A percentile compares a stretch with the other conserved stretches of the same genome.
Evolutionary conservation across 345 rosid species (phyloP).

Genomic region (Salix exigua): DNA sequence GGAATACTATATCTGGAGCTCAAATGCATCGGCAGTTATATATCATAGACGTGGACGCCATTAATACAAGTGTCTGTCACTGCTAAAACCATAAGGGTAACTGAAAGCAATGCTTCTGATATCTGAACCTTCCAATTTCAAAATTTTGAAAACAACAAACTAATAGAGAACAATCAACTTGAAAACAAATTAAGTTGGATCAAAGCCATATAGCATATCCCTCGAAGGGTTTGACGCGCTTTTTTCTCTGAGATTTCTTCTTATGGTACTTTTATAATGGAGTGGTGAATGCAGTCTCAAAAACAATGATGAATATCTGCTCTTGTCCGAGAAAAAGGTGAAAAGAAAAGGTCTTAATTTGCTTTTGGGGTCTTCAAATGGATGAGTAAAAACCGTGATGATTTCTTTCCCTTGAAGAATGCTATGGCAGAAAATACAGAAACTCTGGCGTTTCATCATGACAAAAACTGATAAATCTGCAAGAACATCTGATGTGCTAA

Average conservation of each 20-base stretch:
- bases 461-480: slow-evolving; percentile 32
- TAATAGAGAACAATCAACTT: slow-evolving; percentile 11
- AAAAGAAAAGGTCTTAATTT: slow-evolving; percentile 19
- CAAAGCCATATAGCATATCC: not conserved
- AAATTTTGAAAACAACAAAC: slow-evolving; percentile 15
- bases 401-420: slow-evolving; percentile 16
- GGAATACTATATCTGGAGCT: slow-evolving; percentile 40
- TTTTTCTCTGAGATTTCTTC: not conserved
- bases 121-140: slow-evolving; percentile 26
- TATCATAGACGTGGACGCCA: slow-evolving; percentile 34
- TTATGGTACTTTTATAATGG: slow-evolving; percentile 15
- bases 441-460: slow-evolving; percentile 41
- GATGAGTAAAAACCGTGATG: not conserved
- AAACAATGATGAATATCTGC: slow-evolving; percentile 24
- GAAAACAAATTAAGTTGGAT: not conserved
- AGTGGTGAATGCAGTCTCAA: slow-evolving; percentile 27
- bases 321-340: slow-evolving; percentile 23
- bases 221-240: slow-evolving; percentile 2
- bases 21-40: slow-evolving; percentile 40
- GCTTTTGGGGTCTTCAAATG: not conserved
- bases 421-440: slow-evolving; percentile 32
- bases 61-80: slow-evolving; percentile 29
- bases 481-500: slow-evolving; percentile 30
- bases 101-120: slow-evolving; percentile 31
- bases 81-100: slow-evolving; percentile 18